Conservation (phyloP, 345 rosid species). For the Acer yangbiense region DNA sequence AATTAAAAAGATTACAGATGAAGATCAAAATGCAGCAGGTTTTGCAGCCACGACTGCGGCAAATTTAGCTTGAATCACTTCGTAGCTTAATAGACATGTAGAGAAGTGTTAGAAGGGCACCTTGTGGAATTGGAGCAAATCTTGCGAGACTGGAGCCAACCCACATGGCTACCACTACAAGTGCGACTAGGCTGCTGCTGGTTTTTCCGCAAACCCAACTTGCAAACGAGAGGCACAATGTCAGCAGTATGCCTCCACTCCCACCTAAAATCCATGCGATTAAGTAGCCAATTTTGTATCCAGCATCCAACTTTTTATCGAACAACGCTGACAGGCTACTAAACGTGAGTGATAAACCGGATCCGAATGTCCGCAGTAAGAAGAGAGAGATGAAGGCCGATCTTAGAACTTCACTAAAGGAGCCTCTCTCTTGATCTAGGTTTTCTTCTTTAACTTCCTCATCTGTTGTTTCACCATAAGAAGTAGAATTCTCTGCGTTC, state of each 20-base stretch:
- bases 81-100: conserved; percentile 92
- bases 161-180: conserved; percentile 77
- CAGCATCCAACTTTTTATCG: conserved; percentile 73
- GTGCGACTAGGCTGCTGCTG: conserved; percentile 74
- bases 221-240: conserved; percentile 70
- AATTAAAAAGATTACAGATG: neutral
- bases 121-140: conserved; percentile 81
- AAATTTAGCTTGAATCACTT: conserved; percentile 48
- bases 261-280: conserved; percentile 80
- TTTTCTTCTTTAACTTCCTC: conserved; percentile 37
- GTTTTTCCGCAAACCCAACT: conserved; percentile 91
- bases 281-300: conserved; percentile 78
- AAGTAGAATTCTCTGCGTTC: conserved; percentile 27
- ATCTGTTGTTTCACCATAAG: conserved; percentile 37
- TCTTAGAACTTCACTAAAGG: conserved; percentile 60
- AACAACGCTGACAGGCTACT: conserved; percentile 63
- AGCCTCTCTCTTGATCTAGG: conserved; percentile 47
- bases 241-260: conserved; percentile 67
- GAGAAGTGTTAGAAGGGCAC: conserved; percentile 75
- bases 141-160: conserved; percentile 74
- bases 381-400: conserved; percentile 59
- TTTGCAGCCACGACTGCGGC: neutral
- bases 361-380: conserved; percentile 59
- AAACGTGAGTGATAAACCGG: conserved; percentile 59
- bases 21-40: neutral